Evolutionary conservation across 306 rosid species (phyloP).

Genomic region (Glycine latifolia): DNA sequence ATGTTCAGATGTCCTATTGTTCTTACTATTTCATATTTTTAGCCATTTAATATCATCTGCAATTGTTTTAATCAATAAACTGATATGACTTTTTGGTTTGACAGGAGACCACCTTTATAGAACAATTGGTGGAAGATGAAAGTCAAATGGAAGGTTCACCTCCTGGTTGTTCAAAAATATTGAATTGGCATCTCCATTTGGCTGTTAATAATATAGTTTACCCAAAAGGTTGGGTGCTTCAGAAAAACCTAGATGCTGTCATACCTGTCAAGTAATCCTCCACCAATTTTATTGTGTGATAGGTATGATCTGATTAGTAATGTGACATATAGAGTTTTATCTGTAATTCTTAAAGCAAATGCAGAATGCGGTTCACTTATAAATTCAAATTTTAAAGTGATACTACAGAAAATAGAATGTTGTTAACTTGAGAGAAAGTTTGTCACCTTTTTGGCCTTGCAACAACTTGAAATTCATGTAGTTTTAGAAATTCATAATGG

Average conservation of each 20-base stretch:
- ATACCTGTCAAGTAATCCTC: constrained; percentile 64
- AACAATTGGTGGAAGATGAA: constrained; percentile 93
- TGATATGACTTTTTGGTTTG: constrained; percentile 29
- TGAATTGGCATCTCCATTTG: constrained; percentile 99
- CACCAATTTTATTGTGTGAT: constrained; percentile 53
- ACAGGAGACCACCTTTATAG: constrained; percentile 95
- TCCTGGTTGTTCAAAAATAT: constrained; percentile 68
- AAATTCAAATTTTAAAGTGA: constrained; percentile 39
- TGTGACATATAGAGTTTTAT: constrained; percentile 36
- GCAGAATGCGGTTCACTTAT: constrained; percentile 26
- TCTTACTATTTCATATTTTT: constrained; percentile 8
- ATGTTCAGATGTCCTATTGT: constrained; percentile 8
- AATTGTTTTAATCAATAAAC: constrained; percentile 37
- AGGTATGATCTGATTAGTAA: constrained; percentile 64
- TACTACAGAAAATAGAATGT: constrained; percentile 38
- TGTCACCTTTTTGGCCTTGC: constrained; percentile 34
- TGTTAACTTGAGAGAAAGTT: constrained; percentile 17
- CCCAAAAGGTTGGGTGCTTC: constrained; percentile 90
- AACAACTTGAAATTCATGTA: constrained; percentile 34
- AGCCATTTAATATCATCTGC: constrained; percentile 34
- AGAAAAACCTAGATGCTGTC: constrained; percentile 74
- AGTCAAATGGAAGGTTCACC: constrained; percentile 88
- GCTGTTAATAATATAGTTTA: constrained; percentile 58
- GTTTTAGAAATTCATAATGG: constrained; percentile 9
- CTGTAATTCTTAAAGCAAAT: constrained; percentile 43